Conservation (phyloP, 257 asterid genomes). For the Linderniella brevidens region DNA sequence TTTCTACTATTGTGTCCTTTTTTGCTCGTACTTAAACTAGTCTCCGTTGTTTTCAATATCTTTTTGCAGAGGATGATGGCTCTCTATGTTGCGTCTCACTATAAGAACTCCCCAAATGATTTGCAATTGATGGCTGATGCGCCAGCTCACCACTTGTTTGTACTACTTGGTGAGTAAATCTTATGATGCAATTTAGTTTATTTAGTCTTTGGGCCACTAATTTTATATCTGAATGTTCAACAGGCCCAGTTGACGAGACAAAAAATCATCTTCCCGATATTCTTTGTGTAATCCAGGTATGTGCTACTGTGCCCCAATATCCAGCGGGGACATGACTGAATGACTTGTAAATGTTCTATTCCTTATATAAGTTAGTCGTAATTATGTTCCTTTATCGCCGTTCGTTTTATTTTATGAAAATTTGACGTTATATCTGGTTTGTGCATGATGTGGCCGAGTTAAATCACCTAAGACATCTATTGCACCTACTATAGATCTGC, state of each 20-base stretch:
- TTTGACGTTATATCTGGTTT: too few species aligned
- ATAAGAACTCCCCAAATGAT: conserved; percentile 90
- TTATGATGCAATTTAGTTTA: conserved; percentile 1
- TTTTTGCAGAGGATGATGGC: conserved; percentile 85
- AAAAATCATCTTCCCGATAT: conserved; percentile 83
- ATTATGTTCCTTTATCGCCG: too few species aligned
- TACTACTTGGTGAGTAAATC: conserved; percentile 56
- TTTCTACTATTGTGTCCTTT: neutral
- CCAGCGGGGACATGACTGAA: neutral
- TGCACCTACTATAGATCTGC: conserved; percentile 32
- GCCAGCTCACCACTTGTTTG: conserved; percentile 98
- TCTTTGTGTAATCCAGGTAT: conserved; percentile 84
- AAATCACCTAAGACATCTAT: neutral
- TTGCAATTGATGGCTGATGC: conserved; percentile 97
- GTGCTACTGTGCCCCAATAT: neutral
- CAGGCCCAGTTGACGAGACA: conserved; percentile 93
- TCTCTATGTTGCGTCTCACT: conserved; percentile 92
- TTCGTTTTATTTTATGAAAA: too few species aligned
- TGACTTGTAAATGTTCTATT: too few species aligned
- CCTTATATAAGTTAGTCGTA: too few species aligned
- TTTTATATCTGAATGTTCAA: conserved; percentile 5
- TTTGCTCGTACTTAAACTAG: conserved; percentile 3
- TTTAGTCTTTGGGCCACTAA: neutral
- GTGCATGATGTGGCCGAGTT: too few species aligned
- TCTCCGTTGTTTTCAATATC: too few species aligned